Base-by-base conservation (phyloP, 2,329 filamentous ascomycete species). In the Aplosporella prunicola region DNA sequence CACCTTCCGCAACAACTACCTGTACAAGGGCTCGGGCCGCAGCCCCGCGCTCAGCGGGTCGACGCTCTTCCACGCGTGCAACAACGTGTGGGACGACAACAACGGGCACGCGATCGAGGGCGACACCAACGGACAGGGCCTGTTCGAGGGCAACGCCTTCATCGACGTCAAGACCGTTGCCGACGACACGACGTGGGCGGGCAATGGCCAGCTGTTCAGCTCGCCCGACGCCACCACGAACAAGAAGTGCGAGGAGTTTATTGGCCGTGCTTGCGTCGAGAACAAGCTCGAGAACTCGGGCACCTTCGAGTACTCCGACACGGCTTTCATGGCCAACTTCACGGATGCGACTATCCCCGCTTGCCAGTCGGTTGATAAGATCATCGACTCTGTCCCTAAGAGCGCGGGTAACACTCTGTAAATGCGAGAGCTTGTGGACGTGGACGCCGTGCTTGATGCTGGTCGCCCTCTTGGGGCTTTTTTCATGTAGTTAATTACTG, bases 91-190 rank as follows among this genome's bases (percentile, higher is more conserved):
- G 14, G 40, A 45, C 8, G 41, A 46, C 15, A 47, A 46, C 38
- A 43, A 36, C 4, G 47, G 45, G 5, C 47, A 49, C 25, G 47
- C 45, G 4, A 45, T 48, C 33, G 32, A 39, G 16, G 43, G 45
- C 14, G 25, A 39, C 7, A 39, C 39, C 18, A 40, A 40, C 23
- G 43, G 37, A 3, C 33, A 41, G 7, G 41, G 45, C 2, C 24
- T 49, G 13, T 43, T 44, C n/a, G 47, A 49, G 32, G 47, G 47
- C 23, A 49, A 49, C n/a, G 45, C 47, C 13, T 47, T 49, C 32
- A 17, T 43, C 23, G 28, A 28, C 9, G 45, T 48, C 20, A 42
- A 20, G 9, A 39, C 20, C 31, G 41, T 31, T 5, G 15, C 28
- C 10, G 13, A 17, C 28, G 28, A 31, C 8, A 10, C 41, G 2